A percentile compares a stretch with the other conserved stretches of the same genome.
Evolutionary conservation across 2,329 filamentous ascomycete species (phyloP).

Genomic region (Alternaria sp.): DNA sequence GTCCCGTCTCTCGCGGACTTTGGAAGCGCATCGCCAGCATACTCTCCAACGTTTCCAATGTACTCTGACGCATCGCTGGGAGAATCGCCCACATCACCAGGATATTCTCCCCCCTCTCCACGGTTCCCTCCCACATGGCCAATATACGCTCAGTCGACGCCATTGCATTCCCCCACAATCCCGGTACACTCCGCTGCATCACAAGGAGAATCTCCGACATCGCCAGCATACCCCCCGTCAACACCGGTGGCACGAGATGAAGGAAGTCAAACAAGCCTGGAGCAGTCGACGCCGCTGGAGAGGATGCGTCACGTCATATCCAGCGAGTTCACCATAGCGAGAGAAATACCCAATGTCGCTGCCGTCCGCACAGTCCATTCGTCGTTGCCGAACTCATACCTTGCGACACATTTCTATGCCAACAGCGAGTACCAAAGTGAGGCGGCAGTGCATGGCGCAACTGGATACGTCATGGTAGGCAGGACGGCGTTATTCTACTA

Average conservation of each 20-base stretch:
- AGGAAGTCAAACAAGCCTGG: background rate
- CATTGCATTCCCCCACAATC: background rate
- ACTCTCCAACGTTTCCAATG: background rate
- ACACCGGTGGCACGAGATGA: rapidly evolving
- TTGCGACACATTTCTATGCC: rapidly evolving
- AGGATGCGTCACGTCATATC: background rate
- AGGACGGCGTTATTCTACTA: background rate
- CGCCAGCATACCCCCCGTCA: background rate
- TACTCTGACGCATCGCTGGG: background rate
- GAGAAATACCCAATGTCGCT: background rate
- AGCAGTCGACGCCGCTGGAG: rapidly evolving
- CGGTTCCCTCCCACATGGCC: background rate
- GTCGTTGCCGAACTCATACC: background rate
- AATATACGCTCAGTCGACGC: background rate
- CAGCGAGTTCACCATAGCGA: background rate
- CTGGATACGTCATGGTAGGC: background rate
- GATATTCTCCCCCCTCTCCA: too few relatives aligned
- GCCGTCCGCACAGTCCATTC: background rate
- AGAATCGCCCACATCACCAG: background rate
- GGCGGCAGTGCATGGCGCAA: background rate
- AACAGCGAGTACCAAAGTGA: background rate
- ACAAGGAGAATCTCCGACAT: rapidly evolving
- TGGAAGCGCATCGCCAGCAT: background rate
- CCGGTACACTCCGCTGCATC: background rate
- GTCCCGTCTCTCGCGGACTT: background rate